phyloP scores from a whole-genome alignment of 495 filamentous ascomycete species.

The Thozetella sp. region DNA sequence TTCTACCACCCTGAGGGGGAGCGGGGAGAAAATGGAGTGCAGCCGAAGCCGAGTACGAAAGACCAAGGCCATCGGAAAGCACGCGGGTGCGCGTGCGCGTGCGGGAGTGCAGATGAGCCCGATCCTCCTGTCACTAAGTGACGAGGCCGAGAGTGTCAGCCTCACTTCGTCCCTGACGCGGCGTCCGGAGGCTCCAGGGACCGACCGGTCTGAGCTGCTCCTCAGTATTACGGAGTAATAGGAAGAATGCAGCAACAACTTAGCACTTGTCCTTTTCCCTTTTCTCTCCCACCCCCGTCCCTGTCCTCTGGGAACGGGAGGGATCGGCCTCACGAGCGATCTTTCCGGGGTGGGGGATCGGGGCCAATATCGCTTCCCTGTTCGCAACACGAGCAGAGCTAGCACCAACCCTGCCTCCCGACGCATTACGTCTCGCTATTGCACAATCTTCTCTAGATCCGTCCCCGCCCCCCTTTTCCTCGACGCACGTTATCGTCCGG shows the following conservation, averaged over 20 bases:
- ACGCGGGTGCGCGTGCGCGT: no score
- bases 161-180: neutral
- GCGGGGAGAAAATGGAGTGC: no score
- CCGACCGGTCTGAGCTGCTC: neutral
- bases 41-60: no score
- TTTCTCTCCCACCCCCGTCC: neutral
- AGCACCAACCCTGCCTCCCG: neutral
- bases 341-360: neutral
- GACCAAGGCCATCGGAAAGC: no score
- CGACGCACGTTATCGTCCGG: no score
- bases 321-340: constrained; percentile 2
- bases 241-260: neutral
- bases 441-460: no score
- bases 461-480: no score
- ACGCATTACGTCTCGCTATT: neutral
- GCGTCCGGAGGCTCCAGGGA: neutral
- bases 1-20: no score
- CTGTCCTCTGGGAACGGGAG: neutral
- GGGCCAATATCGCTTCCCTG: neutral
- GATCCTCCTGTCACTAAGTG: no score
- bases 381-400: neutral
- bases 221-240: no score
- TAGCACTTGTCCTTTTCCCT: neutral
- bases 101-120: no score
- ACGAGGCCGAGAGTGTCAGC: no score